Percentiles rank a stretch among this genome's conserved stretches.
Evolutionary conservation across 1,284 basidiomycete species (phyloP).

Genomic region (Ganoderma multipileum): DNA sequence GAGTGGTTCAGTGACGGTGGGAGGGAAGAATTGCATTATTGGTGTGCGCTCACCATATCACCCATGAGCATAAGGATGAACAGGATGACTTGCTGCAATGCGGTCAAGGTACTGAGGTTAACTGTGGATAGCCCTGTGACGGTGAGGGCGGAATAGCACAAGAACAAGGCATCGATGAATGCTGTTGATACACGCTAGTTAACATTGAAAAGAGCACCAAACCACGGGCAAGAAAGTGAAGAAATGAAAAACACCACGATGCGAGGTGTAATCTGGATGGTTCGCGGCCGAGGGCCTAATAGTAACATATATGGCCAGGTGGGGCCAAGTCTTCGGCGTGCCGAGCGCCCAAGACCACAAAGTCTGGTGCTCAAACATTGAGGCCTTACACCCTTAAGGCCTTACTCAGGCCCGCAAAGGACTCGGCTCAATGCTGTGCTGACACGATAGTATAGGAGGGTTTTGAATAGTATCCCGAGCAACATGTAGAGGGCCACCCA

Average conservation of each 20-base stretch:
- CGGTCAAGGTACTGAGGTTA: slow-evolving; percentile 59
- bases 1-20: neutral
- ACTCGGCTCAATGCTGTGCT: neutral
- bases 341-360: neutral
- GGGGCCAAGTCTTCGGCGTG: neutral
- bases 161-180: slow-evolving; percentile 66
- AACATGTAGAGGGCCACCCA: neutral
- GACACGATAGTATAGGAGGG: too few species aligned
- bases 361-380: neutral
- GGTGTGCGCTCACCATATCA: slow-evolving; percentile 44
- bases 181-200: slow-evolving; percentile 20
- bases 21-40: neutral
- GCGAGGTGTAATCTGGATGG: neutral
- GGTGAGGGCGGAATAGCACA: slow-evolving; percentile 72
- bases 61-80: slow-evolving; percentile 55
- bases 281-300: neutral
- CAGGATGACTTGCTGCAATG: slow-evolving; percentile 65
- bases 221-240: neutral
- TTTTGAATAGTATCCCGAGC: neutral
- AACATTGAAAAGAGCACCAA: neutral
- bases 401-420: too few species aligned
- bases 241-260: neutral
- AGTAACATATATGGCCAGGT: too few species aligned
- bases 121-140: slow-evolving; percentile 61
- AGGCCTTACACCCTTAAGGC: too few species aligned